Evolutionary conservation across 768 basidiomycete species (phyloP), one percentile per base, ranked within the genome.

Genomic region (Pulveroboletus sp.): DNA sequence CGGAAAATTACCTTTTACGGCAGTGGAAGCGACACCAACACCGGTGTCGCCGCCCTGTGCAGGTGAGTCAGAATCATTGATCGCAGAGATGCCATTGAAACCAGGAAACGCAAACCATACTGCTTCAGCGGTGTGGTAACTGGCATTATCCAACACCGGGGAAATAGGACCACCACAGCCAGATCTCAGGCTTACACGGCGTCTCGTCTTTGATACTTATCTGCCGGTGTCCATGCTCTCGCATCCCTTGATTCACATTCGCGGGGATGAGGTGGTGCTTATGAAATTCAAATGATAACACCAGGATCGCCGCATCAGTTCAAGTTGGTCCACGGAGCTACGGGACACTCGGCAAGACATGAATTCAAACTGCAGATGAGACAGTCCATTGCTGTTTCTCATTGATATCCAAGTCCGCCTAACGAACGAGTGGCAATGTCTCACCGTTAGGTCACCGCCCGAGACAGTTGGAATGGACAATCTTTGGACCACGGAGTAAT

Each of bases 201-300:
- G 20, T 38, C 32, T 35, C 43, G 44, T 45, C 40, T 31, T 29
- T 39, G 45, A 36, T 45, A 29, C 27, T 29, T 9, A 29, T 29
- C 27, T 29, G 27, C 27, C 27, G 12, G 27, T 29, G 27, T 27
- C 43, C 16, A 10, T 41, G 16, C 5, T 24, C 36, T 36, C 13
- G 42, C 27, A 29, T 41, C 23, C 40, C 10, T 36, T 33, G 43
- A 50, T 53, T 38, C 51, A 35, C 45, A 13, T 43, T 39, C 31
- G 40, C 43, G 53, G 50, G 42, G 16, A 31, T 29, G 24, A 8
- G 17, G 16, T 25, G 25, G 32, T 39, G 34, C 43, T 51, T 40
- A 45, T 50, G 40, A 49, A 56, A 50, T 59, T 47, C 47, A 53
- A 44, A 50, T 43, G n/a, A 39, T 43, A 8, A 24, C 39, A 7